These are phyloP conservation scores for Selaginella tamariscina DNA, from an alignment of 75 land plant genomes.

Conservation along the genomic window DNA sequence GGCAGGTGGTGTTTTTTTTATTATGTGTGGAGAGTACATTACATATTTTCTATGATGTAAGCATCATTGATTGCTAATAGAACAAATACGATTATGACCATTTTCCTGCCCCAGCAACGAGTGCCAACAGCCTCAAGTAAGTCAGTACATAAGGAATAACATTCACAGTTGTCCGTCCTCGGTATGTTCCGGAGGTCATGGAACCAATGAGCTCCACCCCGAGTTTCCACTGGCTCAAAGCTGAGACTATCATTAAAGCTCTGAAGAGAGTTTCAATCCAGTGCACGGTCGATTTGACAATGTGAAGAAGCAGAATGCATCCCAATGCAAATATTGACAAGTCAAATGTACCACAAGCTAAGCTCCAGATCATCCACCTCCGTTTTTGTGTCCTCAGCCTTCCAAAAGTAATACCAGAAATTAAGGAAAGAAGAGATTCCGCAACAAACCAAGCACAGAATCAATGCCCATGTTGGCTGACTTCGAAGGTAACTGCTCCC, in stretches of 20 bases:
- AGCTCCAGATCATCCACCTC: not conserved
- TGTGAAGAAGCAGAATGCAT: not conserved
- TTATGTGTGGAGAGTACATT: too few species aligned
- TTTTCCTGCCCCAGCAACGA: slow-evolving; percentile 12
- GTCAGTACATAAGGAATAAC: slow-evolving; percentile 9
- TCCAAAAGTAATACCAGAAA: slow-evolving; percentile 1
- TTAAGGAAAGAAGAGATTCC: not conserved
- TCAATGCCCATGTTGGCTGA: not conserved
- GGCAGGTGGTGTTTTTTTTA: too few species aligned
- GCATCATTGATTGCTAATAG: too few species aligned
- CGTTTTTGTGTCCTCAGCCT: not conserved
- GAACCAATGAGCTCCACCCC: not conserved
- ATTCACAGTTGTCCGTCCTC: not conserved
- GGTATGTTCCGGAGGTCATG: not conserved
- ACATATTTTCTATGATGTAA: too few species aligned
- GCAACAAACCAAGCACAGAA: not conserved
- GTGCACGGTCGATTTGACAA: not conserved
- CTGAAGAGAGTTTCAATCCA: slow-evolving; percentile 9
- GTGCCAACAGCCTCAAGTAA: slow-evolving; percentile 1
- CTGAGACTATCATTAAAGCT: not conserved
- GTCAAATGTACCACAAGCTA: not conserved
- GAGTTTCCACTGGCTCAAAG: slow-evolving; percentile 5
- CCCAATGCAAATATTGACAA: not conserved
- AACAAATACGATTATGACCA: too few species aligned
- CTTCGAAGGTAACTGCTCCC: slow-evolving; percentile 10